A percentile compares a stretch with the other conserved stretches of the same genome.
Conservation (phyloP, 192 early-diverging fungal species). For the Radiomyces spectabilis region DNA sequence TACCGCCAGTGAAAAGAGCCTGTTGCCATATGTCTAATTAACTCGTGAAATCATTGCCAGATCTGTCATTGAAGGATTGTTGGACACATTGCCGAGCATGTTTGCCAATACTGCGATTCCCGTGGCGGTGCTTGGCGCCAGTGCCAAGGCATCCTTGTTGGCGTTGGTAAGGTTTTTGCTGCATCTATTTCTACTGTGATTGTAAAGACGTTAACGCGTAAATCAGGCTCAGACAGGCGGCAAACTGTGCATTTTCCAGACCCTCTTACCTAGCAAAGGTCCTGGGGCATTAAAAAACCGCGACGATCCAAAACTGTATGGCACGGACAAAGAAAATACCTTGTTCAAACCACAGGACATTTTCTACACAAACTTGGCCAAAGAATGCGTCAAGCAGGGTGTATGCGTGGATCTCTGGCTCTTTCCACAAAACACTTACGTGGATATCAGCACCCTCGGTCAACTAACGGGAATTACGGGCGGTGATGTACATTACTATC, state of each 20-base stretch:
- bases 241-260: constrained; percentile 85
- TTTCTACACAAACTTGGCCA: constrained; percentile 79
- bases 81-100: constrained; percentile 75
- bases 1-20: background rate
- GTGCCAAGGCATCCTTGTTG: constrained; percentile 62
- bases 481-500: constrained; percentile 78
- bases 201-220: too few relatives aligned
- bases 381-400: constrained; percentile 75
- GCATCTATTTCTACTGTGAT: too few relatives aligned
- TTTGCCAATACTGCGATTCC: constrained; percentile 71
- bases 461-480: constrained; percentile 77
- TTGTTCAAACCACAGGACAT: constrained; percentile 82
- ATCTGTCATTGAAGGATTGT: constrained; percentile 65
- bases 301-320: constrained; percentile 85
- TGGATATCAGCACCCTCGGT: constrained; percentile 82
- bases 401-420: constrained; percentile 85
- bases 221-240: constrained; percentile 54
- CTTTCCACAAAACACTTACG: constrained; percentile 71
- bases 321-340: constrained; percentile 84
- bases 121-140: constrained; percentile 77
- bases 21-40: background rate
- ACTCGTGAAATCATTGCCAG: constrained; percentile 24
- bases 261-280: constrained; percentile 78
- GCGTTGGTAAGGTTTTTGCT: constrained; percentile 72
- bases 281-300: constrained; percentile 82